These are phyloP conservation scores for Colletotrichum sp. DNA, from an alignment of 2,329 filamentous ascomycete species.

Conservation along the genomic window DNA sequence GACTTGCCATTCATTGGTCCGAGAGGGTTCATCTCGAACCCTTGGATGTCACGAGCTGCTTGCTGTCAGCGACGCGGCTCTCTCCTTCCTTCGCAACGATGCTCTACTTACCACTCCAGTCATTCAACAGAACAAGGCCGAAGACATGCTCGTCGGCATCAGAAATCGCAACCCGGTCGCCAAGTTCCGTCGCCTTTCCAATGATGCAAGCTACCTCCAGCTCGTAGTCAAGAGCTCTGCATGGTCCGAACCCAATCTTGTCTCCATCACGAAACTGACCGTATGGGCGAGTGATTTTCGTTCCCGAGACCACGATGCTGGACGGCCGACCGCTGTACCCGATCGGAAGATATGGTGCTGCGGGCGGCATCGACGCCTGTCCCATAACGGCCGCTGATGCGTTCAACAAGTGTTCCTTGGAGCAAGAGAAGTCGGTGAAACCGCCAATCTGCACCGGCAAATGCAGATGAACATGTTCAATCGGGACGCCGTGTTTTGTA, in stretches of 20 bases:
- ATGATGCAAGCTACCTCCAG: constrained; percentile 51
- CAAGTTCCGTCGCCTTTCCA: constrained; percentile 42
- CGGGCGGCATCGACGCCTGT: constrained; percentile 42
- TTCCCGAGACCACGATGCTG: constrained; percentile 55
- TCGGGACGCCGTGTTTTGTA: neutral
- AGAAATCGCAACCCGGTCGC: constrained; percentile 40
- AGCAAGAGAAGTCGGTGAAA: constrained; percentile 62
- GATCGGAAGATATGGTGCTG: constrained; percentile 52
- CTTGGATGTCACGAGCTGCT: constrained; percentile 64
- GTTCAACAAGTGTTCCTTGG: constrained; percentile 57
- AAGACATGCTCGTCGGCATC: constrained; percentile 66
- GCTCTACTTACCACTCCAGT: constrained; percentile 59
- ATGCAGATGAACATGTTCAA: constrained; percentile 42
- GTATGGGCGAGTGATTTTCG: constrained; percentile 49
- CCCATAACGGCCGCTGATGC: constrained; percentile 46
- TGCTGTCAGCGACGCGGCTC: constrained; percentile 21
- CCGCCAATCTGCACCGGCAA: constrained; percentile 60
- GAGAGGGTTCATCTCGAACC: constrained; percentile 63
- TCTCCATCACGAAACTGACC: constrained; percentile 40
- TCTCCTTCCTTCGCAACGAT: constrained; percentile 25
- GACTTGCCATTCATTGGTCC: constrained; percentile 67
- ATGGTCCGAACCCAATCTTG: constrained; percentile 31
- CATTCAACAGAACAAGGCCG: constrained; percentile 66
- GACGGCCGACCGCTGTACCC: constrained; percentile 62
- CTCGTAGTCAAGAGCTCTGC: constrained; percentile 43